Base-by-base conservation (phyloP, 768 basidiomycete species). In the Leccinum ochraceum region DNA sequence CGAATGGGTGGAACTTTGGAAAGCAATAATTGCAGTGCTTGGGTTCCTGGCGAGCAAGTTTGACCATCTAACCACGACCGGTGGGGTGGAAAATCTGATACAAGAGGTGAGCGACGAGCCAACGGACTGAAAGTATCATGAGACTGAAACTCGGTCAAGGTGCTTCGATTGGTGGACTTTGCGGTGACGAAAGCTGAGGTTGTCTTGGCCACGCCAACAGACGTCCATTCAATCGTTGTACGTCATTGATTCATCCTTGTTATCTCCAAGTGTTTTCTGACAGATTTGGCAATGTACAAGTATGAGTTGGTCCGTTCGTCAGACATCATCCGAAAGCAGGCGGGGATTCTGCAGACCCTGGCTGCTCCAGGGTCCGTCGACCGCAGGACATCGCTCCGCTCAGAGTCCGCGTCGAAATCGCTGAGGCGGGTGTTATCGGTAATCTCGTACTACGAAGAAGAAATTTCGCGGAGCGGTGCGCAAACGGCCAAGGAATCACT, bases 301-400 rank as follows among this genome's bases (percentile, higher is more conserved):
- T 89, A 90, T 62, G 87, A 90, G 63, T 76, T 89, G 20, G 81
- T 88, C 22, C 81, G 87, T 20, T 85, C 84, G 6, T 77, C 82
- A 5, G 63, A 76, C 3, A 70, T 77, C 39, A 68, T 89, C 34
- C 77, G 76, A 54, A 84, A 80, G 60, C 85, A 88, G 62, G 60
- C 67, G 32, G 65, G 63, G 0, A 70, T 86, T 26, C 69, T 87
- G 30, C 76, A 80, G 50, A 69, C 75, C 10, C 66, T 86, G 2
- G 74, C 54, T 8, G 66, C 63, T 16, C 59, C 75, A 9, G 58
- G 74, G 6, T 69, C 78, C 5, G 63, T 64, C 30, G 66, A 71
- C n/a, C 57, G 67, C 51, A 64, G 67, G 53, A 60, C 64, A 34
- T 64, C 72, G 55, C 61, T 63, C 39, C 71, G 69, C 46, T 73